Evolutionary conservation across 2,329 filamentous ascomycete species (phyloP).

Genomic region (Neofusicoccum ribis): DNA sequence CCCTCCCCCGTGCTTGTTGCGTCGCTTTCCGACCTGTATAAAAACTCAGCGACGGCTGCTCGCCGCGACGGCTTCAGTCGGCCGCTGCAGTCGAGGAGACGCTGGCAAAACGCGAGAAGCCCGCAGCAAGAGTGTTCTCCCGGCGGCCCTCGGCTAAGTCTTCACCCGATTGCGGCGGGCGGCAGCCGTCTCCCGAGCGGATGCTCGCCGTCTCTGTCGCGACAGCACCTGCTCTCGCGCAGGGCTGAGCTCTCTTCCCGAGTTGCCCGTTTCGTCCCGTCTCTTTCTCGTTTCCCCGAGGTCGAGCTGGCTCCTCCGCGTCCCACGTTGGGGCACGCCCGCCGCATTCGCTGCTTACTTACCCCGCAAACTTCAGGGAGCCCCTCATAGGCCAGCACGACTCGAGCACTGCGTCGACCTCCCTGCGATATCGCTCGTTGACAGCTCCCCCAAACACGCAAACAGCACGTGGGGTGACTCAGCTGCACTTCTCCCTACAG

Average conservation of each 20-base stretch:
- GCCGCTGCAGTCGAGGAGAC: too few relatives aligned
- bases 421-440: background rate
- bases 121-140: conserved; percentile 2
- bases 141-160: conserved; percentile 14
- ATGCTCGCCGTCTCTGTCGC: background rate
- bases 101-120: background rate
- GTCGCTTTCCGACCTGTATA: too few relatives aligned
- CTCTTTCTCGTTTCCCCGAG: conserved; percentile 8
- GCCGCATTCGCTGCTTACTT: background rate
- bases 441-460: background rate
- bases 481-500: too few relatives aligned
- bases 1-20: too few relatives aligned
- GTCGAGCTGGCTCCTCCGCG: background rate
- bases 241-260: conserved; percentile 9
- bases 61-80: background rate
- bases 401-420: too few relatives aligned
- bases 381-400: background rate
- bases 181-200: background rate
- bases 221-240: too few relatives aligned
- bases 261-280: background rate
- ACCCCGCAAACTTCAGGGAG: background rate
- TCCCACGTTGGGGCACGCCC: background rate
- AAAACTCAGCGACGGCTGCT: too few relatives aligned
- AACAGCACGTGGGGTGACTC: background rate
- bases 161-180: conserved; percentile 7